Evolutionary conservation across 306 rosid genomes (phyloP).

Genomic region (Cicer yamashitae): DNA sequence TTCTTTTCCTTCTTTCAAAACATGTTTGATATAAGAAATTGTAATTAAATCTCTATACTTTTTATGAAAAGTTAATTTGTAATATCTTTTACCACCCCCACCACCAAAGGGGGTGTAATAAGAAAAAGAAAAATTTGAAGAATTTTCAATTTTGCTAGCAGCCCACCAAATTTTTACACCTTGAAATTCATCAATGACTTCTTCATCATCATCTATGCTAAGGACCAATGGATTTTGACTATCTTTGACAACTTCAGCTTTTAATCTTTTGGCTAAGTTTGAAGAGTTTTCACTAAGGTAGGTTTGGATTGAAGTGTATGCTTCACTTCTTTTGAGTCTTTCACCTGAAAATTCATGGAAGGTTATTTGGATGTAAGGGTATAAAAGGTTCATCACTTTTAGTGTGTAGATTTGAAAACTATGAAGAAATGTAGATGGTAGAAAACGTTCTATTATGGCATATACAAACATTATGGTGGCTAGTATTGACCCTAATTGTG

Average conservation of each 20-base stretch:
- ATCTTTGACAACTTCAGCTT: constrained; percentile 58
- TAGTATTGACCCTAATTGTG: constrained; percentile 49
- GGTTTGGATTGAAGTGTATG: constrained; percentile 53
- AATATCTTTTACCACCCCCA: constrained; percentile 35
- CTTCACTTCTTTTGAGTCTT: constrained; percentile 51
- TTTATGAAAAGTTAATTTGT: constrained; percentile 56
- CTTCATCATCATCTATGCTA: constrained; percentile 62
- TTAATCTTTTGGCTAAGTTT: constrained; percentile 53
- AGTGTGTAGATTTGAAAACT: constrained; percentile 34
- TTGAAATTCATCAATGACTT: constrained; percentile 55
- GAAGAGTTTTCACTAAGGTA: constrained; percentile 57
- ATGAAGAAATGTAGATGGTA: constrained; percentile 49
- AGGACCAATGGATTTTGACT: constrained; percentile 57
- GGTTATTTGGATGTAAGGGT: constrained; percentile 63
- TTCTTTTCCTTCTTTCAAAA: constrained; percentile 44
- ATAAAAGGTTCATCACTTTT: constrained; percentile 16
- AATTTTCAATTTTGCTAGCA: constrained; percentile 17
- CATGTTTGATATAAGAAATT: constrained; percentile 50
- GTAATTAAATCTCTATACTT: constrained; percentile 48
- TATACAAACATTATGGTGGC: constrained; percentile 54
- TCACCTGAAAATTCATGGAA: constrained; percentile 59
- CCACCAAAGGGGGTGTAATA: constrained; percentile 3
- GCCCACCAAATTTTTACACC: constrained; percentile 66
- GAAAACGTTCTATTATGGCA: constrained; percentile 49
- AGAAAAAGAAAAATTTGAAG: background rate